These are phyloP conservation scores for Thalassiosira pacifica DNA, from an alignment of 352 stramenopile species.

Conservation along the genomic window DNA sequence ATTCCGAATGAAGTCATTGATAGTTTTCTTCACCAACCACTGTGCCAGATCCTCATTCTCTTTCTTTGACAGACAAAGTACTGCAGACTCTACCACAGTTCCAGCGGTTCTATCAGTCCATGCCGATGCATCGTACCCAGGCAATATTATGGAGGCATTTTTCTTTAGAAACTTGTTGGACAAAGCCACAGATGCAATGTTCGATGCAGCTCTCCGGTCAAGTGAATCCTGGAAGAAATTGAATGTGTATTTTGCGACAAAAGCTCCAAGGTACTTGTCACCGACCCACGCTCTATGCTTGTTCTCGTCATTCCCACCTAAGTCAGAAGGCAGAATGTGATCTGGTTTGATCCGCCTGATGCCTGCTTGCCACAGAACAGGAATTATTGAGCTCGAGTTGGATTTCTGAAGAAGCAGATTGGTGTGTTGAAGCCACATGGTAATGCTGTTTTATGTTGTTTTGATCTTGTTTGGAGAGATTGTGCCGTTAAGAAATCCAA, in stretches of 20 bases:
- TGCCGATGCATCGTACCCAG: not conserved
- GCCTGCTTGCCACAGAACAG: slow-evolving; percentile 3
- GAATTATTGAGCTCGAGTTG: slow-evolving; percentile 12
- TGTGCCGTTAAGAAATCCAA: too few species aligned
- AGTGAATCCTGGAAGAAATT: slow-evolving; percentile 32
- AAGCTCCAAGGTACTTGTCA: slow-evolving; percentile 26
- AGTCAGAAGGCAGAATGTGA: slow-evolving; percentile 25
- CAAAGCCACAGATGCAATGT: slow-evolving; percentile 21
- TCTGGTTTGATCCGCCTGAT: not conserved
- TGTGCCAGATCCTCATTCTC: slow-evolving; percentile 28
- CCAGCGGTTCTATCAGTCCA: slow-evolving; percentile 4
- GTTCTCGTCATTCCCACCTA: slow-evolving; percentile 35
- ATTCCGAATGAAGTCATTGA: slow-evolving; percentile 16
- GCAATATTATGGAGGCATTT: slow-evolving; percentile 28
- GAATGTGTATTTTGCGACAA: slow-evolving; percentile 16
- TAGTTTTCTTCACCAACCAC: slow-evolving; percentile 34
- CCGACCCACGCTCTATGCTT: slow-evolving; percentile 41
- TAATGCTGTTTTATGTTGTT: not conserved
- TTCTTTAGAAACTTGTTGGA: slow-evolving; percentile 34
- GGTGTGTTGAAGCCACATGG: slow-evolving; percentile 26
- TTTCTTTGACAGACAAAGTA: slow-evolving; percentile 6
- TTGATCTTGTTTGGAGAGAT: not conserved
- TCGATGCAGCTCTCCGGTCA: slow-evolving; percentile 42
- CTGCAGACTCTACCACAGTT: slow-evolving; percentile 35
- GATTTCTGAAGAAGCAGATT: slow-evolving; percentile 24